Evolutionary conservation across 768 basidiomycete species (phyloP), one percentile per base, ranked within the genome.

Genomic region (Rhizopogon vinicolor): DNA sequence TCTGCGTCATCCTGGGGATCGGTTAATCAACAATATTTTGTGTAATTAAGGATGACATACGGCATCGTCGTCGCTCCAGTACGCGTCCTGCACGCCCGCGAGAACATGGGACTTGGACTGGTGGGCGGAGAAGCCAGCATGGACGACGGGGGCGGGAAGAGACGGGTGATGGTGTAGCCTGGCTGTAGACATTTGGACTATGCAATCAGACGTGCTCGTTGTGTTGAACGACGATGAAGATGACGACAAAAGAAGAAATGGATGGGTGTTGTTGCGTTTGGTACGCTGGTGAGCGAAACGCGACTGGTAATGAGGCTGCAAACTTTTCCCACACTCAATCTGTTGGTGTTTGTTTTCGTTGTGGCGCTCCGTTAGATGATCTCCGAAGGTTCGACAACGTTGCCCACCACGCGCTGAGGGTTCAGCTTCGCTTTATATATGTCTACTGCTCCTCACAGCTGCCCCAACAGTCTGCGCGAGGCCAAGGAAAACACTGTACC

Each of bases 31-130:
- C 40, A 59, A 59, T 51, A 58, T 37, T 56, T 49, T 43, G 54
- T 50, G 60, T 39, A 39, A 54, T 51, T 40, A 60, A 37, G 44
- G 42, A 57, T 16, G 54, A 72, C 83, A 67, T 68, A 89, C 90
- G 53, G 85, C 81, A 67, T 93, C 91, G 72, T 93, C 91, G 73
- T 93, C 91, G 71, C 91, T 93, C 91, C 91, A 93, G 69, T 93
- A 93, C 86, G 91, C 91, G 88, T 93, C 91, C 72, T 93, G 91
- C 40, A 93, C 89, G 52, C 91, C 92, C 33, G 91, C 91, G 59
- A 91, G 74, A 57, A 91, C 89, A 77, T 88, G 82, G 52, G 87
- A 91, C 76, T 91, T 91, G 60, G 87, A 89, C 69, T 89, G 89
- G 58, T 85, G 76, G 46, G 86, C 74, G 8, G 84, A 83, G 70